A percentile compares a stretch with the other conserved stretches of the same genome.
These are phyloP conservation scores for Suhomyces xylopsoci DNA, from an alignment of 805 yeast genomes.

Conservation along the genomic window DNA sequence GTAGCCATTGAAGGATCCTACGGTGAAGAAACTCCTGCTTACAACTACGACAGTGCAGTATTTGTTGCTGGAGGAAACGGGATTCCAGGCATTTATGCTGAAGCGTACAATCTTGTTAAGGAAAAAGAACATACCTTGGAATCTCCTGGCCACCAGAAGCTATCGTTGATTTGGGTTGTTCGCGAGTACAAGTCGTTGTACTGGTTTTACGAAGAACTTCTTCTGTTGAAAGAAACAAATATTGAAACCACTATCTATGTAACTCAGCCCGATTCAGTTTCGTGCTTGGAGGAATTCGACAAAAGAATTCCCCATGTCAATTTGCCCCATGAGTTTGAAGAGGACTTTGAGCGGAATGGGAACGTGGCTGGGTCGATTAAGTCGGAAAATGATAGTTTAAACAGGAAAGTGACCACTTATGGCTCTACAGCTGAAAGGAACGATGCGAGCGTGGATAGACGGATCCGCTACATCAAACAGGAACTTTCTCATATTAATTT, in stretches of 20 bases:
- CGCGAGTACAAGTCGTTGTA: constrained; percentile 48
- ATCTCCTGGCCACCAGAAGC: constrained; percentile 2
- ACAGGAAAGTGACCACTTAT: background rate
- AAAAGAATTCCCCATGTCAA: background rate
- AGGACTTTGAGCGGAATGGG: background rate
- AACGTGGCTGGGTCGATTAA: background rate
- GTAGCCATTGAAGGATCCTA: constrained; percentile 62
- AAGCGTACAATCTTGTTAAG: constrained; percentile 24
- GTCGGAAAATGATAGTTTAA: background rate
- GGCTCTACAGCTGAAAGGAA: background rate
- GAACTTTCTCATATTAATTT: constrained; percentile 36
- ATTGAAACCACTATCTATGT: constrained; percentile 30
- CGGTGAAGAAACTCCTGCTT: constrained; percentile 48
- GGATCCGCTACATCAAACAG: background rate
- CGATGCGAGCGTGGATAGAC: background rate
- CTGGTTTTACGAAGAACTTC: constrained; percentile 49
- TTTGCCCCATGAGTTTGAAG: background rate
- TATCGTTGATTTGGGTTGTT: constrained; percentile 62
- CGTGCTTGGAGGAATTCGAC: constrained; percentile 1
- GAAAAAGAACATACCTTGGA: background rate
- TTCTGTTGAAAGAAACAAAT: constrained; percentile 21
- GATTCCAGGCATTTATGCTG: constrained; percentile 52
- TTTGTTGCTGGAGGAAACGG: constrained; percentile 67
- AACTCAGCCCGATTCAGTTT: constrained; percentile 21
- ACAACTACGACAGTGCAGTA: constrained; percentile 45